Conservation (phyloP, 2,329 filamentous ascomycete genomes). For the Fusarium udum region DNA sequence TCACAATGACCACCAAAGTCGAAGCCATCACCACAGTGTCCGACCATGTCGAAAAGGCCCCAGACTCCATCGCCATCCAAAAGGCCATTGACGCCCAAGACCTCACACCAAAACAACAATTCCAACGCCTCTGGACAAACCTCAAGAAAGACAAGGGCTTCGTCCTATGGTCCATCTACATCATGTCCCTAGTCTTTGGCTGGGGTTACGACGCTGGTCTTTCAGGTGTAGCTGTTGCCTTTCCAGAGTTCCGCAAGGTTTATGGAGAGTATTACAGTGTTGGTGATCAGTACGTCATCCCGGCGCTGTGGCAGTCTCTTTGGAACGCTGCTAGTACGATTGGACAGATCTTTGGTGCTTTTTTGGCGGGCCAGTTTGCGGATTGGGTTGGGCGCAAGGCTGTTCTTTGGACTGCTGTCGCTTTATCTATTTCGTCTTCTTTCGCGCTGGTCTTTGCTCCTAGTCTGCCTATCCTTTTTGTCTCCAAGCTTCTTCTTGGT, state of each 20-base stretch:
- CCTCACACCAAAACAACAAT: conserved; percentile 42
- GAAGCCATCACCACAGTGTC: conserved; percentile 1
- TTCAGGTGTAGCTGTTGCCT: conserved; percentile 49
- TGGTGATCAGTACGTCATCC: conserved; percentile 46
- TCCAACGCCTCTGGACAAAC: conserved; percentile 42
- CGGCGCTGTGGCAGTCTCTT: conserved; percentile 50
- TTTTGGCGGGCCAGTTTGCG: conserved; percentile 42
- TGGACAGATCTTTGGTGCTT: conserved; percentile 43
- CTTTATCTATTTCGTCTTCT: conserved; percentile 38
- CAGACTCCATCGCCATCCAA: not conserved
- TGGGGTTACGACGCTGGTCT: conserved; percentile 51
- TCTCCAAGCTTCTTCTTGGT: conserved; percentile 43
- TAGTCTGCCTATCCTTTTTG: conserved; percentile 41
- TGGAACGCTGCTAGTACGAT: conserved; percentile 52
- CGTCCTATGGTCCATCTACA: conserved; percentile 43
- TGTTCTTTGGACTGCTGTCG: conserved; percentile 40
- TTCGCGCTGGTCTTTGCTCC: conserved; percentile 44
- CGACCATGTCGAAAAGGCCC: conserved; percentile 10
- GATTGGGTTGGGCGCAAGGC: conserved; percentile 37
- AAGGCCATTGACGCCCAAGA: conserved; percentile 26
- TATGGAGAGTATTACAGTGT: conserved; percentile 47
- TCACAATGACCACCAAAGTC: conserved; percentile 3
- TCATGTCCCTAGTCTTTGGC: conserved; percentile 48
- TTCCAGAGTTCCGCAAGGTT: conserved; percentile 47
- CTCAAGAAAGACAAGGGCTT: conserved; percentile 43